Evolutionary conservation across 177 flowering plant species (phyloP).

Genomic region (Vitis hybrid): DNA sequence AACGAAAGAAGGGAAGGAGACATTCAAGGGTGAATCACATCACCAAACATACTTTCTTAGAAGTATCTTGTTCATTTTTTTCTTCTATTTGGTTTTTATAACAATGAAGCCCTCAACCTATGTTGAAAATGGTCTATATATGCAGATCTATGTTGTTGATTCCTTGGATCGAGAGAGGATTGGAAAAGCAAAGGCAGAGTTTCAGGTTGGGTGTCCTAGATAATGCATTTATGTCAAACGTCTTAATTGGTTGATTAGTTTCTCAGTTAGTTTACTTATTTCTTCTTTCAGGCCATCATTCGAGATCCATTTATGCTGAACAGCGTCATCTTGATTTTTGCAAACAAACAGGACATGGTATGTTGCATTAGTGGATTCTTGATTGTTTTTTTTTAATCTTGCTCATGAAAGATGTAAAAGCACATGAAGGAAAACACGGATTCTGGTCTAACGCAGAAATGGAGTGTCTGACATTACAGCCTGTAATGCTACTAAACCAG

Average conservation of each 20-base stretch:
- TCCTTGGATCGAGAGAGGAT: constrained; percentile 96
- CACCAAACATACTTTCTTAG: background rate
- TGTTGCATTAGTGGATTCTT: constrained; percentile 15
- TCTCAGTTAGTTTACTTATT: constrained; percentile 10
- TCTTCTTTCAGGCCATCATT: constrained; percentile 74
- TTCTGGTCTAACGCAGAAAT: too few relatives aligned
- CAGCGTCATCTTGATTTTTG: constrained; percentile 92
- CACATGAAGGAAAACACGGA: too few relatives aligned
- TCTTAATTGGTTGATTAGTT: background rate
- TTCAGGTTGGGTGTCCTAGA: constrained; percentile 57
- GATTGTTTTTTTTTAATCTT: background rate
- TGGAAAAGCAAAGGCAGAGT: constrained; percentile 84
- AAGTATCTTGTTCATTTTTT: background rate
- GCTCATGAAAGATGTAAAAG: too few relatives aligned
- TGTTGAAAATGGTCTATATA: constrained; percentile 9
- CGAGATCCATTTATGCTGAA: constrained; percentile 96
- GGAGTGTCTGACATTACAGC: too few relatives aligned
- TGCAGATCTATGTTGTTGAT: constrained; percentile 98
- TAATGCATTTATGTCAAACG: background rate
- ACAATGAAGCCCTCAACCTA: background rate
- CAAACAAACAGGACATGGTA: constrained; percentile 99
- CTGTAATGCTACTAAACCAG: too few relatives aligned
- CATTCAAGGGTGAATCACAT: too few relatives aligned
- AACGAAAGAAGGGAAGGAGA: too few relatives aligned
- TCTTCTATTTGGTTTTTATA: background rate